Evolutionary conservation across 257 asterid species (phyloP), one percentile per base, ranked within the genome.

Genomic region (Craterostigma plantagineum): DNA sequence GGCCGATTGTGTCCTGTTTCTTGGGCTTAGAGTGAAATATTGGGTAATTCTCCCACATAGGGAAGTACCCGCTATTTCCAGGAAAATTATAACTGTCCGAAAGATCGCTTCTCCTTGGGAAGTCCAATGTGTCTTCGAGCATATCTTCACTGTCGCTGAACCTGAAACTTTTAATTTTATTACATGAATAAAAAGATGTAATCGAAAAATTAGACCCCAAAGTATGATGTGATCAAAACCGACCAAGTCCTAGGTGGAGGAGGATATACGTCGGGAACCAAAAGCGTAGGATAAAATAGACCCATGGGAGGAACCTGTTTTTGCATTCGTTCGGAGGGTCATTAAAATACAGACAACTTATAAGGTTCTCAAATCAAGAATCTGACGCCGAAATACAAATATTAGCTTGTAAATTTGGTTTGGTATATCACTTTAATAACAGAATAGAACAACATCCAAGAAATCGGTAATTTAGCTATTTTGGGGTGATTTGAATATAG

Each of bases 231-330:
- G 33, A 41, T 50, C 34, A 49, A 1, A 43, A 61, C 71, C 54
- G 51, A 87, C 95, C 95, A 87, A 43, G 78, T 61, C 35, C 76
- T 69, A 0, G 93, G 92, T 47, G 98, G 93, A 34, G 93, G 86
- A 61, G 95, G 95, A 65, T 82, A 79, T 55, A 79, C 86, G 60
- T 82, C 98, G 45, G 95, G 93, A 57, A 71, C 92, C 69, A 87
- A 71, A 62, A 82, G 91, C 58, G 43, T 65, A 18, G 95, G 98
- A 60, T 76, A 82, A 66, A 90, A 87, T 69, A 87, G 71, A 58
- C 98, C 95, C 98, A 87, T 87, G 9, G 95, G 98, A 39, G 98
- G 95, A 54, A 87, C 98, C 98, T 82, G 68, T 54, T 39, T 59
- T 45, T 43, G 35, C 48, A 52, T n/a, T n/a, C n/a, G n/a, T n/a